Evolutionary conservation across 345 rosid species (phyloP), one percentile per base, ranked within the genome.

Genomic region (Excoecaria agallocha): DNA sequence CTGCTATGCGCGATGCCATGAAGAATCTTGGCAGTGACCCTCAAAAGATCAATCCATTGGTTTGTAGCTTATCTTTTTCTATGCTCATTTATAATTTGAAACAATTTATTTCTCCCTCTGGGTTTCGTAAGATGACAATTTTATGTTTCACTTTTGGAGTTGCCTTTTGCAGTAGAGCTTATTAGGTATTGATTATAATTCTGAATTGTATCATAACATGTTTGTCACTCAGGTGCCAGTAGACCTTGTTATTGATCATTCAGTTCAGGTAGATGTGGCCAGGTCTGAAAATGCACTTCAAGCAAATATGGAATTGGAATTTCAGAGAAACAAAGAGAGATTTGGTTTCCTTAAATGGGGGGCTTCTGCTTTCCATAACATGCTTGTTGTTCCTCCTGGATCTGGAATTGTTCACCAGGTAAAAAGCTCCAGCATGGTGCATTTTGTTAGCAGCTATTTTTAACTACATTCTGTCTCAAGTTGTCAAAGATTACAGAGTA

Each of bases 321-420:
- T 96, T 84, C 88, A 85, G 76, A 87, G 99, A 84, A 96, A 96
- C 89, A 91, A 90, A 73, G 98, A 93, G 84, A 88, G 99, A 80
- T 96, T 96, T 84, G 93, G 91, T 77, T 96, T 96, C 79, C 97
- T 96, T 69, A 96, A 96, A 77, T 93, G 99, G 99, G 99, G 97
- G 10, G 93, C 99, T 57, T 79, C 82, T 60, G 99, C 97, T 52
- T 93, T 96, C 78, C 86, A 66, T 69, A 96, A 96, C 82, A 96
- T 93, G 97, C 97, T 96, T 75, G 98, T 96, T 77, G 99, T 96
- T 64, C 98, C 99, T 73, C 99, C 99, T 48, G 99, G 99, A 56
- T 96, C 99, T 78, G 99, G 99, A 73, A 96, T 96, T 69, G 99
- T 96, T 63, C 99, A 96, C 87, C 98, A 95, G 91, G 99, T 93